Base-by-base conservation (phyloP, 371 early-diverging fungal genomes). In the Mortierella sp. region DNA sequence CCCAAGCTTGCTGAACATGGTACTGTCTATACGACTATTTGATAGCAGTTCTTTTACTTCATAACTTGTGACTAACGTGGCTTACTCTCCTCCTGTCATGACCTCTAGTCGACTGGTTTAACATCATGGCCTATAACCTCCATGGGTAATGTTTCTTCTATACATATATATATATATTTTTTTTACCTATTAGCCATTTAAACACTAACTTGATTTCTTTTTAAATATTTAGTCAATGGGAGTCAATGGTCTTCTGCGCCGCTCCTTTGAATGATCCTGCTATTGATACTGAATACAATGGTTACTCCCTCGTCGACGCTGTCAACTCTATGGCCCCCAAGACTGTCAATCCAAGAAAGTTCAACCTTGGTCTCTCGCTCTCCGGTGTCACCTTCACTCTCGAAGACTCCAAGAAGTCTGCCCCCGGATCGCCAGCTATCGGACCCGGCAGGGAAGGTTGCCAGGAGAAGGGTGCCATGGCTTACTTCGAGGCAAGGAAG, bases 41-140 rank as follows among this genome's bases (percentile, higher is more conserved):
- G n/a, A n/a, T n/a, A n/a, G n/a, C n/a, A n/a, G n/a, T n/a, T n/a
- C n/a, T n/a, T n/a, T n/a, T n/a, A n/a, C n/a, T n/a, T n/a, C n/a
- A 49, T 23, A 49, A 6, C 10, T 22, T 22, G 19, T 49, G 8
- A 2, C 51, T 49, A 10, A 40, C 26, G 23, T 15, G 12, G 22
- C 43, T 28, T 54, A 32, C 8, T 34, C 32, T 19, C 29, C 51
- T 22, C 2, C 4, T 9, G 4, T 49, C 10, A 22, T 23, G 4
- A 9, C 32, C n/a, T 23, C 2, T 68, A 77, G 78, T 69, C 49
- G 69, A 77, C 53, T 77, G 78, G 78, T 77, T 77, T 45, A 77
- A 77, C 66, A 77, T 77, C 45, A 77, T 77, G 78, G 78, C 78
- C 31, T 77, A 77, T 54, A 77, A 77, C 49, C 78, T 77, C 8